A percentile compares a stretch with the other conserved stretches of the same genome.
Conservation (phyloP, 139 green algal species). For the Trebouxia sp. region DNA sequence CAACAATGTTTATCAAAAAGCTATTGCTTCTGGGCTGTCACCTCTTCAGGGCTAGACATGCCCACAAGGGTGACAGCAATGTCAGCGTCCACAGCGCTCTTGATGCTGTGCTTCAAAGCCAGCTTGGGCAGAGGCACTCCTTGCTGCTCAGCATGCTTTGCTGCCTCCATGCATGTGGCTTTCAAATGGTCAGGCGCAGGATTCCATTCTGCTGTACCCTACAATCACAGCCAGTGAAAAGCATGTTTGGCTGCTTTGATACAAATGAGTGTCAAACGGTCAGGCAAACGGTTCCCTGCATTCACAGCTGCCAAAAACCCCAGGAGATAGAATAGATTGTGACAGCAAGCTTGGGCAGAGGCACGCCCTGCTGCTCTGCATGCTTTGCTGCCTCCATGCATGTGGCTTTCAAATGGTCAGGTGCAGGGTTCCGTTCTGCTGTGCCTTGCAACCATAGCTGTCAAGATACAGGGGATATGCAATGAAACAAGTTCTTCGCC, state of each 20-base stretch:
- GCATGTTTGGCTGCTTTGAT: too few relatives aligned
- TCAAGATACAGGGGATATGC: too few relatives aligned
- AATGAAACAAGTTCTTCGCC: too few relatives aligned
- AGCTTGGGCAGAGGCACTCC: slow-evolving; percentile 67
- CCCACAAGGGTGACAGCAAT: slow-evolving; percentile 83
- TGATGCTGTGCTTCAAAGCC: slow-evolving; percentile 65
- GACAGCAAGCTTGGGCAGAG: slow-evolving; percentile 70
- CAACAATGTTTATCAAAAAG: too few relatives aligned
- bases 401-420: slow-evolving; percentile 64
- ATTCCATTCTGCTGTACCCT: slow-evolving; percentile 90
- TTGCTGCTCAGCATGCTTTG: slow-evolving; percentile 36
- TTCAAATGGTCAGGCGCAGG: slow-evolving; percentile 78
- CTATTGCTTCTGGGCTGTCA: too few relatives aligned
- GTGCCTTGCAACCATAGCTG: slow-evolving; percentile 61
- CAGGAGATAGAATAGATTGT: too few relatives aligned
- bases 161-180: slow-evolving; percentile 57
- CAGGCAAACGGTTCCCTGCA: background rate
- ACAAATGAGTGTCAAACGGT: background rate
- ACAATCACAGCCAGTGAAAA: background rate
- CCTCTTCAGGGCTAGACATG: slow-evolving; percentile 59
- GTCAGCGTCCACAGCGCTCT: slow-evolving; percentile 32
- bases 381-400: slow-evolving; percentile 54
- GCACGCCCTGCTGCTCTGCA: slow-evolving; percentile 45
- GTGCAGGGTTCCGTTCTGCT: slow-evolving; percentile 90
- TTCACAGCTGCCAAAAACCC: too few relatives aligned